Conservation (phyloP, 805 yeast species). For the Saccharomyces jurei region DNA sequence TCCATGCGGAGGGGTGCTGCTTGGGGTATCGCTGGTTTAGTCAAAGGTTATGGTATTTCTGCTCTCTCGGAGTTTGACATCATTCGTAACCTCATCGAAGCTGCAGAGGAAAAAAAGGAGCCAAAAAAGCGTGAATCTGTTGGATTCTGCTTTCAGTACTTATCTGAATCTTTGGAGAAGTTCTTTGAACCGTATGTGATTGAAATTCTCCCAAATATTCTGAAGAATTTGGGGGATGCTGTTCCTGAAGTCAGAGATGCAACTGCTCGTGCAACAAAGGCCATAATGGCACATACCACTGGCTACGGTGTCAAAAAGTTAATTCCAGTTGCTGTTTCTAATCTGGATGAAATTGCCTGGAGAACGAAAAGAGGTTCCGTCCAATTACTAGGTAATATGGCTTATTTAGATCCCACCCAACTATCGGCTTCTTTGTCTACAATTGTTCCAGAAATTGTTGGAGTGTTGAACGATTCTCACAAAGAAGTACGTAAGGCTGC, state of each 20-base stretch:
- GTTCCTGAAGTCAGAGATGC: slow-evolving; percentile 82
- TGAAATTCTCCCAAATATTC: slow-evolving; percentile 73
- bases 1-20: slow-evolving; percentile 87
- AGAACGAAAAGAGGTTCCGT: slow-evolving; percentile 95
- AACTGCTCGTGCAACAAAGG: slow-evolving; percentile 77
- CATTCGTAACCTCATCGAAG: slow-evolving; percentile 65
- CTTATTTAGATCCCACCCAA: slow-evolving; percentile 91
- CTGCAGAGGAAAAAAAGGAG: slow-evolving; percentile 80
- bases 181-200: slow-evolving; percentile 91
- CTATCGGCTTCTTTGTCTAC: slow-evolving; percentile 79
- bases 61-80: slow-evolving; percentile 70
- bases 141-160: slow-evolving; percentile 74
- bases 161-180: slow-evolving; percentile 67
- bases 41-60: slow-evolving; percentile 80
- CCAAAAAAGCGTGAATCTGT: slow-evolving; percentile 76
- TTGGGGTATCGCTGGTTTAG: slow-evolving; percentile 89
- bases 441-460: slow-evolving; percentile 93
- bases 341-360: slow-evolving; percentile 88
- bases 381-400: slow-evolving; percentile 94
- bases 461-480: slow-evolving; percentile 89
- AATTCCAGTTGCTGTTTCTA: slow-evolving; percentile 83
- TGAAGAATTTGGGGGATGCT: slow-evolving; percentile 78
- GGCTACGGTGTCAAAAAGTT: slow-evolving; percentile 84
- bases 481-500: slow-evolving; percentile 96
- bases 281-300: slow-evolving; percentile 84